Base-by-base conservation (phyloP, 139 green algal genomes). In the Diplosphaera chodatii region DNA sequence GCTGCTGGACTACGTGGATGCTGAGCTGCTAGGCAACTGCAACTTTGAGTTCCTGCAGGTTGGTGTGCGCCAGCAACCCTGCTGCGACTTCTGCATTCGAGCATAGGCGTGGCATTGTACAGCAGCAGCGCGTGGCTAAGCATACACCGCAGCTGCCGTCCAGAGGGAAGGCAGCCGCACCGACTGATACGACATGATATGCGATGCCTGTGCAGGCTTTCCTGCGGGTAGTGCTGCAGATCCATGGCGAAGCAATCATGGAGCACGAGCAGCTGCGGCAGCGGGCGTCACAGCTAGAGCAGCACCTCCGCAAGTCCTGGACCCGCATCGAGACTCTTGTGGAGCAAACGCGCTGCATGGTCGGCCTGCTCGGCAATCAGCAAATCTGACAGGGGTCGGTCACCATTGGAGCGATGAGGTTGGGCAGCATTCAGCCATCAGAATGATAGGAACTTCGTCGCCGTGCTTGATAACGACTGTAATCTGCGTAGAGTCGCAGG, bases 1-100 rank as follows among this genome's bases (percentile, higher is more conserved):
- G 64, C 81, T 96, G 76, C 79, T 97, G 74, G 72, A 81, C 20
- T 87, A 85, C 33, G 67, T 95, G 34, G 69, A 73, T 16, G 69
- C 33, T 10, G 80, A 91, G 77, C 55, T 90, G 40, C 69, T 59
- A 23, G 71, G 72, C 20, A 76, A 80, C 23, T 64, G 74, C 37
- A 90, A 96, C 78, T 97, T 92, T 69, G 91, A 97, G 78, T 88
- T 94, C 41, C 70, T 82, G 59, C 81, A 94, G 80, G 86, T 81
- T n/a, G n/a, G n/a, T n/a, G n/a, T n/a, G n/a, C n/a, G n/a, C n/a
- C n/a, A n/a, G n/a, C n/a, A n/a, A n/a, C n/a, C n/a, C n/a, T n/a
- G n/a, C n/a, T n/a, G n/a, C n/a, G n/a, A n/a, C n/a, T n/a, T n/a
- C n/a, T n/a, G n/a, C n/a, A n/a, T n/a, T n/a, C 37, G 13, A 21